Percentiles rank a stretch among this genome's conserved stretches.
These are phyloP conservation scores for Rhizoclosmatium globosum DNA, from an alignment of 192 early-diverging fungal species.

Conservation along the genomic window DNA sequence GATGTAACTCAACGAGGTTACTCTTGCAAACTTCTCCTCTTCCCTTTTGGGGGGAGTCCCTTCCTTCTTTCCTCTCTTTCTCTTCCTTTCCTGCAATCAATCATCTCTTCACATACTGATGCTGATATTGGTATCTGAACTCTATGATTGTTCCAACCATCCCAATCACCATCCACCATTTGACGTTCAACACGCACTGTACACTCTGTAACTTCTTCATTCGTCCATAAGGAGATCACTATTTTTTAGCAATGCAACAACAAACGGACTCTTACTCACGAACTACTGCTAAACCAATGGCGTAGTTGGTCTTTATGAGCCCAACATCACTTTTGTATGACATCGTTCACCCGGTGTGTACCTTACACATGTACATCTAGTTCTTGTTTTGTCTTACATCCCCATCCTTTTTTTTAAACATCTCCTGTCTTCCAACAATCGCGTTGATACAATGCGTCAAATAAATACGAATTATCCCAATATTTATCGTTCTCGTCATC, in stretches of 20 bases:
- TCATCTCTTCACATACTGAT: background rate
- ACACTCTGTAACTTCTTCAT: constrained; percentile 15
- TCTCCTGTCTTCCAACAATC: too few relatives aligned
- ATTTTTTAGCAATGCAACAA: constrained; percentile 12
- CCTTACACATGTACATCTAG: too few relatives aligned
- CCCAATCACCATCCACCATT: background rate
- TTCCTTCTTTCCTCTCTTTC: background rate
- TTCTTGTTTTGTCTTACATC: too few relatives aligned
- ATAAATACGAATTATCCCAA: too few relatives aligned
- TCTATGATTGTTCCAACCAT: background rate
- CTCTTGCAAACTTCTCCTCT: background rate
- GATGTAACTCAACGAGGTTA: constrained; percentile 24
- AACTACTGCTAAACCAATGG: background rate
- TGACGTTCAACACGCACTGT: background rate
- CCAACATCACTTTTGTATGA: background rate
- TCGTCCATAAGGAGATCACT: background rate
- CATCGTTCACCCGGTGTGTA: too few relatives aligned
- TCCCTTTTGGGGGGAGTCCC: background rate
- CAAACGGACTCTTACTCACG: constrained; percentile 1
- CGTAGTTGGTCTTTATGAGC: background rate
- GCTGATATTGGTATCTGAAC: background rate
- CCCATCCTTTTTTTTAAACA: too few relatives aligned
- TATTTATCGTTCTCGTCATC: too few relatives aligned
- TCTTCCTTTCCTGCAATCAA: background rate
- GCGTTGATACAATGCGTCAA: too few relatives aligned